phyloP scores from a whole-genome alignment of 352 stramenopile genomes.

The Phytophthora aleatoria region DNA sequence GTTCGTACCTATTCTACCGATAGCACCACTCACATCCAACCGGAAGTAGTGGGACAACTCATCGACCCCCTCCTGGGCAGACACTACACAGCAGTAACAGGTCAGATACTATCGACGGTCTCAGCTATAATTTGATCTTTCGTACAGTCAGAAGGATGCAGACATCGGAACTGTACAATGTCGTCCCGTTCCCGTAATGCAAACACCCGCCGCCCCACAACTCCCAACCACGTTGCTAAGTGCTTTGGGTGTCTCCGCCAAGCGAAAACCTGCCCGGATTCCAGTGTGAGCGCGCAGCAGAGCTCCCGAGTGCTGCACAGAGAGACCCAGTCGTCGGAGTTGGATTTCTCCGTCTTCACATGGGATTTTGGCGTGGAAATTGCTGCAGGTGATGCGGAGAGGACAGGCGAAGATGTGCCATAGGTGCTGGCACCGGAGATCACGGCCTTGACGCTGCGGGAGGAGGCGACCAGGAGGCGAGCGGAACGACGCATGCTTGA shows the following conservation, averaged over 20 bases:
- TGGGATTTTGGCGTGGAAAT: conserved; percentile 5
- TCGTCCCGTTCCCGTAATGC: conserved; percentile 47
- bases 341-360: conserved; percentile 15
- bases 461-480: conserved; percentile 21
- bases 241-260: conserved; percentile 30
- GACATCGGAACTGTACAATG: conserved; percentile 57
- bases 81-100: conserved; percentile 27
- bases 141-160: conserved; percentile 65
- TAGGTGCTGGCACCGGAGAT: background rate
- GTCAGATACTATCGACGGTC: background rate
- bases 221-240: conserved; percentile 48
- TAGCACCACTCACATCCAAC: conserved; percentile 52
- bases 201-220: conserved; percentile 52
- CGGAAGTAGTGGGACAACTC: conserved; percentile 91
- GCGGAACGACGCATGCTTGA: conserved; percentile 33
- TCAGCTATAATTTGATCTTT: background rate
- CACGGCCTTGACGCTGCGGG: conserved; percentile 15
- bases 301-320: conserved; percentile 50
- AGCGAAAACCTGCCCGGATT: conserved; percentile 59
- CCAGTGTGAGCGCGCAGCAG: conserved; percentile 51
- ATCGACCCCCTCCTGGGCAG: conserved; percentile 47
- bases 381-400: conserved; percentile 12
- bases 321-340: conserved; percentile 40
- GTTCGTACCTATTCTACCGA: background rate
- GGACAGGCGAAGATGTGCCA: background rate